Evolutionary conservation across 192 early-diverging fungal species (phyloP), one percentile per base, ranked within the genome.

Genomic region (Gorgonomyces haynaldii): DNA sequence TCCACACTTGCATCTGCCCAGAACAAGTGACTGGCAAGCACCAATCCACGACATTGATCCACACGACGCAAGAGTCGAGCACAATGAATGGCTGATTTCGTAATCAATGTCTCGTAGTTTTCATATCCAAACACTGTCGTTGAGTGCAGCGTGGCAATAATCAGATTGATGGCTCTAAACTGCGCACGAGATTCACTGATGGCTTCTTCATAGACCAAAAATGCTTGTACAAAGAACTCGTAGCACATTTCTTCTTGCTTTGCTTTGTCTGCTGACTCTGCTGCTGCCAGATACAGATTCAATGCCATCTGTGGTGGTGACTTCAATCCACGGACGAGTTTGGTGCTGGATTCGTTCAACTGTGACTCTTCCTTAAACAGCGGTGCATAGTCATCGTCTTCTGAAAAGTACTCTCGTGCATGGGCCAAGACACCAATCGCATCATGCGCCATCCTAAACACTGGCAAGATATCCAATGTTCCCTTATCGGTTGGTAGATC

Each of bases 141-240:
- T 0, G 81, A 74, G 46, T 86, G 82, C 24, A 99, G 69, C 5
- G 88, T 84, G 34, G 81, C 84, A 50, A 96, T 82, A 46, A 97
- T 82, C 21, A 83, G 77, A 4, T 79, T 84, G 41, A 99, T 81
- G 12, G 89, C 89, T 49, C 85, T 82, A 56, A 81, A 86, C 64
- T 97, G 94, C 15, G 83, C 83, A 46, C 82, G 76, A 42, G 89
- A 90, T 42, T 96, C 94, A 25, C 84, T 86, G 44, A 97, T 87
- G 20, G 84, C 81, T 50, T 99, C 92, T 61, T 99, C 96, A 58
- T 95, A 99, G 38, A 91, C 81, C 0, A 88, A 94, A 44, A 99
- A 86, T 16, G 94, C 92, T 42, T 94, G 82, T 4, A 93, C 92
- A 63, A 97, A 81, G 65, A 96, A 93, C 62, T 99, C 96, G 64